These are phyloP conservation scores for Austroboletus niveus DNA, from an alignment of 1,284 basidiomycete species.

Conservation along the genomic window DNA sequence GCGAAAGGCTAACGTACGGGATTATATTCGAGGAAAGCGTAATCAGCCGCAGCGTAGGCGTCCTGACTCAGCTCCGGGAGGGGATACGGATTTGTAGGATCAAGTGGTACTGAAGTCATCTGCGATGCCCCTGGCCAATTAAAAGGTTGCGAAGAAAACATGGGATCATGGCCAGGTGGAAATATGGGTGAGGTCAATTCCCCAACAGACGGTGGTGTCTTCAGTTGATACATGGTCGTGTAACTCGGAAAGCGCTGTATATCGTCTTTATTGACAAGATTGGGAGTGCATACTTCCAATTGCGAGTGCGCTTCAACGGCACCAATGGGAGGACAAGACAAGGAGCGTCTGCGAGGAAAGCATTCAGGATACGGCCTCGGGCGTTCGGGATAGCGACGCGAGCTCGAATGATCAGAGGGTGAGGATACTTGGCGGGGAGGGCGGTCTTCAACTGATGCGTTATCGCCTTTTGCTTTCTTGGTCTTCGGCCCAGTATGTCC, in stretches of 20 bases:
- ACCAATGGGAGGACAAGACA: slow-evolving; percentile 41
- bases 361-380: slow-evolving; percentile 21
- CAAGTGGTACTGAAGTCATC: slow-evolving; percentile 4
- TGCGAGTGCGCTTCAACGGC: slow-evolving; percentile 22
- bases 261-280: slow-evolving; percentile 36
- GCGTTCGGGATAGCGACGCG: slow-evolving; percentile 14
- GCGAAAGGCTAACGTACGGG: slow-evolving; percentile 13
- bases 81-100: neutral
- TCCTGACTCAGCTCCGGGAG: slow-evolving; percentile 4
- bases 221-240: slow-evolving; percentile 33
- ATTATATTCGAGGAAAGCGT: slow-evolving; percentile 11
- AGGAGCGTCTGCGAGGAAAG: slow-evolving; percentile 34
- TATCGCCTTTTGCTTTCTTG: slow-evolving; percentile 22
- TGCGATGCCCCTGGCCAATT: slow-evolving; percentile 13
- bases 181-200: neutral
- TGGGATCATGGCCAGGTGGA: neutral
- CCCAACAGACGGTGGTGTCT: neutral
- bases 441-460: slow-evolving; percentile 3
- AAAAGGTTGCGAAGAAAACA: slow-evolving; percentile 1
- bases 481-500: slow-evolving; percentile 16
- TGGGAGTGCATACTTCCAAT: slow-evolving; percentile 15
- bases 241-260: slow-evolving; percentile 38
- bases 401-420: slow-evolving; percentile 1
- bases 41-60: slow-evolving; percentile 1
- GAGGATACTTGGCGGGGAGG: slow-evolving; percentile 42